phyloP scores from a whole-genome alignment of 192 early-diverging fungal genomes.

The Coemansia furcata region DNA sequence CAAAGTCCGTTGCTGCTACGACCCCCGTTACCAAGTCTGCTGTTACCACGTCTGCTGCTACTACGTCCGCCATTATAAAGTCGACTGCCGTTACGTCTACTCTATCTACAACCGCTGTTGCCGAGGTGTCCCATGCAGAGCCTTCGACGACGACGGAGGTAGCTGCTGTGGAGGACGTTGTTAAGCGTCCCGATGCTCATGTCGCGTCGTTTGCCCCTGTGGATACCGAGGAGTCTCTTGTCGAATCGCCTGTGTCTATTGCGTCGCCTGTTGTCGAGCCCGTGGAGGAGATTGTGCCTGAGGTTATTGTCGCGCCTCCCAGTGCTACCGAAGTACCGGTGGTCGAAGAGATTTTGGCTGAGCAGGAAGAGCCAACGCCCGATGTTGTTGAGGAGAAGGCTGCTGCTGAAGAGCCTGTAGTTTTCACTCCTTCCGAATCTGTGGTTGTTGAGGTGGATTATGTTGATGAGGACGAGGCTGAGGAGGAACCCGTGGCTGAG shows the following conservation, averaged over 20 bases:
- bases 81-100: neutral
- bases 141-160: neutral
- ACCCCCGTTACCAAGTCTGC: neutral
- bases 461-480: neutral
- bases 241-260: neutral
- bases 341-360: neutral
- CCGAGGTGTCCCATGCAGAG: neutral
- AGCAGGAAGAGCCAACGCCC: neutral
- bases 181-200: neutral
- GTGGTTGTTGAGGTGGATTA: neutral
- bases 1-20: neutral
- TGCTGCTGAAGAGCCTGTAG: neutral
- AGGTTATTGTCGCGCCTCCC: neutral
- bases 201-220: neutral
- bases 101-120: neutral
- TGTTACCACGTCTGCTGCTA: neutral
- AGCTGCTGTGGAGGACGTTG: neutral
- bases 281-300: neutral
- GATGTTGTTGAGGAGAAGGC: neutral
- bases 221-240: slow-evolving; percentile 6
- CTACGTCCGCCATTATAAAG: neutral
- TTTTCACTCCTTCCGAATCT: neutral
- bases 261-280: neutral
- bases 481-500: neutral
- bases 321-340: neutral